Percentiles rank a stretch among this genome's conserved stretches.
These are phyloP conservation scores for Ajuga reptans DNA, from an alignment of 305 asterid genomes.

Conservation along the genomic window DNA sequence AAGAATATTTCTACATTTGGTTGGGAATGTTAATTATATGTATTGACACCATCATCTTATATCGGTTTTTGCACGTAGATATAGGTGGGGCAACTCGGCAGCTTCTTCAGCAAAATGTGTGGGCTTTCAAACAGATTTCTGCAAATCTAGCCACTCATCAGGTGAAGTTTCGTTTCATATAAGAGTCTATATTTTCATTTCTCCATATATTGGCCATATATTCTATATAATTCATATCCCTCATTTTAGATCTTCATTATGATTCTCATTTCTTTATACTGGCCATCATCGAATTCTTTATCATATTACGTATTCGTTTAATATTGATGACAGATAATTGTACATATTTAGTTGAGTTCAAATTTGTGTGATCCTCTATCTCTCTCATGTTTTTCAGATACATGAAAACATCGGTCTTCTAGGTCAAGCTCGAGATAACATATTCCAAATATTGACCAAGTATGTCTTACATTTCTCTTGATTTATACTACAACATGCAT, in stretches of 20 bases:
- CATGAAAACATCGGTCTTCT: constrained; percentile 65
- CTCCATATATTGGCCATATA: background rate
- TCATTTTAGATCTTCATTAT: background rate
- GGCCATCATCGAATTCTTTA: background rate
- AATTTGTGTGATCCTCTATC: too few relatives aligned
- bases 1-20: background rate
- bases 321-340: too few relatives aligned
- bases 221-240: background rate
- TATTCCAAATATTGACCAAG: constrained; percentile 59
- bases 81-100: constrained; percentile 39
- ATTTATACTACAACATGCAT: background rate
- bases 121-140: constrained; percentile 68
- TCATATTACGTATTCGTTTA: background rate
- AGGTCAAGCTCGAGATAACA: constrained; percentile 67
- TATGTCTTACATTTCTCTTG: constrained; percentile 21
- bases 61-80: constrained; percentile 29
- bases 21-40: background rate
- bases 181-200: background rate
- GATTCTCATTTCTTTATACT: too few relatives aligned
- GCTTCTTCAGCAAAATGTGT: constrained; percentile 70
- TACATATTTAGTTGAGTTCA: too few relatives aligned
- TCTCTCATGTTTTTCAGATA: constrained; percentile 37
- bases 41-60: background rate
- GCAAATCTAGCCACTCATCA: constrained; percentile 56
- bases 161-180: constrained; percentile 30